Evolutionary conservation across 2,329 filamentous ascomycete genomes (phyloP), one percentile per base, ranked within the genome.

Genomic region (Cordyceps javanica): DNA sequence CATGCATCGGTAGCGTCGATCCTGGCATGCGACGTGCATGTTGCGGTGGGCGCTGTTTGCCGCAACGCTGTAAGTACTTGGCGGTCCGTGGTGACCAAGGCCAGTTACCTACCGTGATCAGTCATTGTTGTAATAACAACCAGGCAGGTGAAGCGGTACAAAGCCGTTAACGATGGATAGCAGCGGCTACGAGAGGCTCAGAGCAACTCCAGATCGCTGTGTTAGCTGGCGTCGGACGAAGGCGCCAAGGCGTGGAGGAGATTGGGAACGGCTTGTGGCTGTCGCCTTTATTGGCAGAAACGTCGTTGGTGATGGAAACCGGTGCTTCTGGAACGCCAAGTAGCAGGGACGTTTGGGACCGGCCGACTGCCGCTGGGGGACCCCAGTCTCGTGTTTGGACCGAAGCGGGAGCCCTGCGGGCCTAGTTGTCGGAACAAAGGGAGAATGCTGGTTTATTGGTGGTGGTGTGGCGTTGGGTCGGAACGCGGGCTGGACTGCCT

Each of bases 1-100:
- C 34, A 39, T 56, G 53, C 53, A 45, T n/a, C 25, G 34, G 34
- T 55, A 46, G 53, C 44, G 41, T 41, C 53, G 53, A 56, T 49
- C n/a, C 8, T 44, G 53, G 53, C 23, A 14, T 30, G 44, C 34
- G 34, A 41, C 53, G 49, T 48, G 44, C 44, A 56, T 56, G 30
- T 32, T 56, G 34, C 44, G 53, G 53, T 56, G 13, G 23, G 34
- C 25, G 25, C 23, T 32, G 34, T 42, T 45, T 44, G 34, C 41
- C 53, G 32, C 44, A 28, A 30, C 53, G n/a, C 26, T 9, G 52
- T 30, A n/a, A n/a, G 42, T 3, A 13, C 30, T 4, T 16, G 11
- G 16, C 11, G 32, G 10, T 6, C 30, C 16, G 52, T 23, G 41
- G 52, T 38, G 36, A 42, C 7, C 13, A 36, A 21, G 21, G 42